A percentile compares a stretch with the other conserved stretches of the same genome.
phyloP scores from a whole-genome alignment of 768 basidiomycete species.

The Agrocybe pediades region DNA sequence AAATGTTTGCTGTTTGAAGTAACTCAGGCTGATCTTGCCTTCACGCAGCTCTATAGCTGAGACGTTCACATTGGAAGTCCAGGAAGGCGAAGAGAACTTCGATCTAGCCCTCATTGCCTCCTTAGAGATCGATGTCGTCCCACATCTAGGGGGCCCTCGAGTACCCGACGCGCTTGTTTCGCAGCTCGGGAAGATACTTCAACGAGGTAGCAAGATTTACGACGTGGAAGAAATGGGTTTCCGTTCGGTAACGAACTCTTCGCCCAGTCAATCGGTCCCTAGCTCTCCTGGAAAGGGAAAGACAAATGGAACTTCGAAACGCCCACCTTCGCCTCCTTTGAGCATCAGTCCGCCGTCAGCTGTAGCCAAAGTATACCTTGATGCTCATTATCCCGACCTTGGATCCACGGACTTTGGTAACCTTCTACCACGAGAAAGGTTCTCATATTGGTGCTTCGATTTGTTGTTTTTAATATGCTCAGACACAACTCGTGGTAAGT shows the following conservation, averaged over 20 bases:
- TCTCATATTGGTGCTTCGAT: slow-evolving; percentile 93
- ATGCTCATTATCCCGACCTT: slow-evolving; percentile 33
- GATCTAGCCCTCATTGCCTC: slow-evolving; percentile 79
- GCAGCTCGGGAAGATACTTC: slow-evolving; percentile 70
- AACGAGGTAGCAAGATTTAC: slow-evolving; percentile 71
- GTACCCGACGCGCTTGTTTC: slow-evolving; percentile 73
- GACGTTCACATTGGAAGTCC: slow-evolving; percentile 58
- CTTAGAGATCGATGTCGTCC: slow-evolving; percentile 79
- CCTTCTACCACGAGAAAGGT: slow-evolving; percentile 74
- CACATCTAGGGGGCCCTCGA: slow-evolving; percentile 66
- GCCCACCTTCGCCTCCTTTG: background rate
- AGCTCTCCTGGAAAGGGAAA: slow-evolving; percentile 4
- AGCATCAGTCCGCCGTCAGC: slow-evolving; percentile 11
- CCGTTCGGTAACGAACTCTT: background rate
- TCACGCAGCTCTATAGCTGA: slow-evolving; percentile 57
- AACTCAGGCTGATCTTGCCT: background rate
- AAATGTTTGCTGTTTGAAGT: background rate
- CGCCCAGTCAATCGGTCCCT: slow-evolving; percentile 12
- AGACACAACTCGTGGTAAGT: slow-evolving; percentile 57
- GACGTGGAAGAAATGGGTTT: slow-evolving; percentile 27
- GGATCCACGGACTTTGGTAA: slow-evolving; percentile 64
- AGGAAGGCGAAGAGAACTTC: slow-evolving; percentile 83
- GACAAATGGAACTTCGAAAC: slow-evolving; percentile 2
- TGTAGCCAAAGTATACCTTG: slow-evolving; percentile 32
- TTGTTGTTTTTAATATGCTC: slow-evolving; percentile 82